Conservation (phyloP, 2,329 filamentous ascomycete genomes). For the Neopestalotiopsis sp. region DNA sequence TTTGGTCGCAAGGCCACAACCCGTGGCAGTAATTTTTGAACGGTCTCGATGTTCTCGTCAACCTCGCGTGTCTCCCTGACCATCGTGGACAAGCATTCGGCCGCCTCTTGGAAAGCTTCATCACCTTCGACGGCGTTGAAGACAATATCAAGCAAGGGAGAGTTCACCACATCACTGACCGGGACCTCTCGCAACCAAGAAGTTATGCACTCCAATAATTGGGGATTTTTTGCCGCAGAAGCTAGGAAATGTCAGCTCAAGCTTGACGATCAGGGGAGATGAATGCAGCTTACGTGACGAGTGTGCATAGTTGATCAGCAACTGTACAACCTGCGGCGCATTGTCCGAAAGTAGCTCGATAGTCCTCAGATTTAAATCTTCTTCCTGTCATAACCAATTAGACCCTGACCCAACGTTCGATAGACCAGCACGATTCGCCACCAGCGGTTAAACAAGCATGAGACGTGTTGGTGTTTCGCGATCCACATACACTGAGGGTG, state of each 20-base stretch:
- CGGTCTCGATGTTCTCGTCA: slow-evolving; percentile 83
- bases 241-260: slow-evolving; percentile 49
- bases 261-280: slow-evolving; percentile 27
- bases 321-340: slow-evolving; percentile 81
- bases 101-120: slow-evolving; percentile 81
- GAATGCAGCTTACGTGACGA: slow-evolving; percentile 73
- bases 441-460: slow-evolving; percentile 31
- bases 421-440: slow-evolving; percentile 30
- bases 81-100: slow-evolving; percentile 91
- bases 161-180: slow-evolving; percentile 80
- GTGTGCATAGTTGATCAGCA: slow-evolving; percentile 89
- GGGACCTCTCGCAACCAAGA: slow-evolving; percentile 97
- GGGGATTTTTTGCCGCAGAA: slow-evolving; percentile 81
- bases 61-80: slow-evolving; percentile 92
- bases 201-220: slow-evolving; percentile 92
- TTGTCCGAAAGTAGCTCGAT: slow-evolving; percentile 91
- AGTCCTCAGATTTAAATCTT: slow-evolving; percentile 86
- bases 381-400: slow-evolving; percentile 76
- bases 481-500: slow-evolving; percentile 95
- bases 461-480: slow-evolving; percentile 55
- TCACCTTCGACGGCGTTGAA: slow-evolving; percentile 79
- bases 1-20: slow-evolving; percentile 78
- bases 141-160: slow-evolving; percentile 81
- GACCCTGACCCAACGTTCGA: slow-evolving; percentile 44
- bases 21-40: slow-evolving; percentile 81